Evolutionary conservation across 2,329 filamentous ascomycete genomes (phyloP).

Genomic region (Fusarium avenaceum): DNA sequence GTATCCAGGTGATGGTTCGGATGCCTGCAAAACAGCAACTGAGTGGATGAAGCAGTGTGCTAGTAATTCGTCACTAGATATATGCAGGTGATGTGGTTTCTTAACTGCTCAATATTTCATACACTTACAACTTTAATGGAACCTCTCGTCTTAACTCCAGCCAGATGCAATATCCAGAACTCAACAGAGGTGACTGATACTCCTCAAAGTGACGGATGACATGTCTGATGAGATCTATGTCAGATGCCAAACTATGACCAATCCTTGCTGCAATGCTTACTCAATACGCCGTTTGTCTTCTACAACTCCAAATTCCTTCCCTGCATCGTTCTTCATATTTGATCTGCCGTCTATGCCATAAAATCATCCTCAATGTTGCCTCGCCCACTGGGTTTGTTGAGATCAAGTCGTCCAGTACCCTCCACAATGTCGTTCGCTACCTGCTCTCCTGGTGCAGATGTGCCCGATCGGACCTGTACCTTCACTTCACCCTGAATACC

Average conservation of each 20-base stretch:
- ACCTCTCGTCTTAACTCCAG: background rate
- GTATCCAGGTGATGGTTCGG: no score
- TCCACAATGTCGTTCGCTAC: conserved; percentile 58
- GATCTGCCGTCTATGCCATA: conserved; percentile 54
- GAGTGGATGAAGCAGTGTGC: no score
- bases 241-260: background rate
- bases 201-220: background rate
- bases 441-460: conserved; percentile 45
- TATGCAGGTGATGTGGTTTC: background rate
- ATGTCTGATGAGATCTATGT: background rate
- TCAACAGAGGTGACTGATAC: background rate
- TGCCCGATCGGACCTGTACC: conserved; percentile 63
- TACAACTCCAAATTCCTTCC: background rate
- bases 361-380: conserved; percentile 61
- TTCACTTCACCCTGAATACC: conserved; percentile 69
- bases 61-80: background rate
- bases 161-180: background rate
- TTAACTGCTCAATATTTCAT: background rate
- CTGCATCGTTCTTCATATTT: no score
- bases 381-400: conserved; percentile 51
- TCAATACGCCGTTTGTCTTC: background rate
- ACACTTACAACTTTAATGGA: background rate
- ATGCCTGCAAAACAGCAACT: no score
- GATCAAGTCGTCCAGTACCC: conserved; percentile 58
- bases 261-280: background rate